Evolutionary conservation across 228 moss, liverwort and hornwort genomes (phyloP).

Genomic region (Sphagnum fallax): DNA sequence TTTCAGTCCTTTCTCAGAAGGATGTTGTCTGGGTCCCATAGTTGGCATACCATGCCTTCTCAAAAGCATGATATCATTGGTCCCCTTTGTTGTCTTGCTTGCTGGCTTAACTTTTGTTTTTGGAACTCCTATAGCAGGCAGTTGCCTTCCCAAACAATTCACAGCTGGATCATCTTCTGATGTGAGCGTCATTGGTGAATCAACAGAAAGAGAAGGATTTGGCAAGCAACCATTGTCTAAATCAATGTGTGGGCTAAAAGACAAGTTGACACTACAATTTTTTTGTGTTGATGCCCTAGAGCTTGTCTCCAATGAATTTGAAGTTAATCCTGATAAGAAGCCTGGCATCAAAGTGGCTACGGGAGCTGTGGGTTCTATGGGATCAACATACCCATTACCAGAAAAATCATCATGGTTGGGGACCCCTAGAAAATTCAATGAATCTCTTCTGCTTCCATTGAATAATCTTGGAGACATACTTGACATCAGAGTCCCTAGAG

Average conservation of each 20-base stretch:
- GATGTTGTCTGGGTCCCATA: constrained; percentile 3
- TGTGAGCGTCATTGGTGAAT: neutral
- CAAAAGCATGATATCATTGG: neutral
- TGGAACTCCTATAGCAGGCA: neutral
- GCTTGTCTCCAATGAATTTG: constrained; percentile 15
- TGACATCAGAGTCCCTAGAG: neutral
- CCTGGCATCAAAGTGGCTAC: constrained; percentile 21
- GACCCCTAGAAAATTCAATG: constrained; percentile 31
- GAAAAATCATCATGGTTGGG: constrained; percentile 24
- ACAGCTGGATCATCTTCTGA: neutral
- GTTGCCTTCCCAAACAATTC: neutral
- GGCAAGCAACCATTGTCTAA: neutral
- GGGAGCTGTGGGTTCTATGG: constrained; percentile 34
- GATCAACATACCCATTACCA: constrained; percentile 45
- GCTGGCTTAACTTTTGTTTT: neutral
- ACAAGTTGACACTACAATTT: neutral
- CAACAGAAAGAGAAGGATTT: constrained; percentile 1
- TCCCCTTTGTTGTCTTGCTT: constrained; percentile 10
- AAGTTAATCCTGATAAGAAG: constrained; percentile 36
- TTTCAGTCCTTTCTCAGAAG: constrained; percentile 1
- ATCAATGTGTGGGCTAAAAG: neutral
- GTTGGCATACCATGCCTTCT: neutral
- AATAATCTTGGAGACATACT: constrained; percentile 1
- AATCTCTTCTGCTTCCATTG: constrained; percentile 31
- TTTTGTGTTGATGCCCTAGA: neutral